Evolutionary conservation across 2,329 filamentous ascomycete species (phyloP).

Genomic region (Alternaria consortialis): DNA sequence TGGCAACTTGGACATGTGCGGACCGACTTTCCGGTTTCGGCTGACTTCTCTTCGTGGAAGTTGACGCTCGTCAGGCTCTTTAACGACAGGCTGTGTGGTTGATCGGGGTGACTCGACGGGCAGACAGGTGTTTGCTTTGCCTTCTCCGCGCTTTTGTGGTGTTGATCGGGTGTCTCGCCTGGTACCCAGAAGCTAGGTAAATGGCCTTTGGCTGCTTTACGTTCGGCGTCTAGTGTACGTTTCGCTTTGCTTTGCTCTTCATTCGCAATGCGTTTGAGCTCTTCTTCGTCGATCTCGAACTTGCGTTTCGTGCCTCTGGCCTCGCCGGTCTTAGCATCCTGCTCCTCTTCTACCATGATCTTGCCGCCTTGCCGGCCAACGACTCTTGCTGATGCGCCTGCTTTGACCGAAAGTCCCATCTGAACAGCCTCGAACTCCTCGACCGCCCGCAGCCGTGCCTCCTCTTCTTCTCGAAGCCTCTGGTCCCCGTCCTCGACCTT

Average conservation of each 20-base stretch:
- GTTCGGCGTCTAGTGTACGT: constrained; percentile 76
- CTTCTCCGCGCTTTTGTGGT: constrained; percentile 56
- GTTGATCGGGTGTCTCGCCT: constrained; percentile 73
- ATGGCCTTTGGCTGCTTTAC: constrained; percentile 68
- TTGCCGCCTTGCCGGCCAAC: constrained; percentile 56
- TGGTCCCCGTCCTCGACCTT: constrained; percentile 70
- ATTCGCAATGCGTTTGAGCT: constrained; percentile 73
- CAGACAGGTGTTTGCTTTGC: constrained; percentile 76
- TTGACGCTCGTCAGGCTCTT: constrained; percentile 78
- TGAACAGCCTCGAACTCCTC: constrained; percentile 86
- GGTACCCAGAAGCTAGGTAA: constrained; percentile 95
- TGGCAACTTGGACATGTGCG: constrained; percentile 84
- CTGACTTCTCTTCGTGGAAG: constrained; percentile 75
- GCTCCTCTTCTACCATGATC: constrained; percentile 53
- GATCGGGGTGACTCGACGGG: constrained; percentile 73
- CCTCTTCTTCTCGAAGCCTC: constrained; percentile 69
- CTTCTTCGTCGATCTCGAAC: constrained; percentile 80
- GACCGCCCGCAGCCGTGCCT: constrained; percentile 75
- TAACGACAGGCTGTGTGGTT: constrained; percentile 77
- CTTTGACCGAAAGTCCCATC: constrained; percentile 64
- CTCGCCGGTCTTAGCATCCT: constrained; percentile 38
- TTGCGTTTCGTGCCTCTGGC: constrained; percentile 72
- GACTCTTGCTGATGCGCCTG: constrained; percentile 47
- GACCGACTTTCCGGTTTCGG: constrained; percentile 58
- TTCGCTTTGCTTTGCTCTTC: constrained; percentile 76